Percentiles rank a stretch among this genome's conserved stretches.
phyloP scores from a whole-genome alignment of 139 green algal genomes.

The Chlamydomonas urium region DNA sequence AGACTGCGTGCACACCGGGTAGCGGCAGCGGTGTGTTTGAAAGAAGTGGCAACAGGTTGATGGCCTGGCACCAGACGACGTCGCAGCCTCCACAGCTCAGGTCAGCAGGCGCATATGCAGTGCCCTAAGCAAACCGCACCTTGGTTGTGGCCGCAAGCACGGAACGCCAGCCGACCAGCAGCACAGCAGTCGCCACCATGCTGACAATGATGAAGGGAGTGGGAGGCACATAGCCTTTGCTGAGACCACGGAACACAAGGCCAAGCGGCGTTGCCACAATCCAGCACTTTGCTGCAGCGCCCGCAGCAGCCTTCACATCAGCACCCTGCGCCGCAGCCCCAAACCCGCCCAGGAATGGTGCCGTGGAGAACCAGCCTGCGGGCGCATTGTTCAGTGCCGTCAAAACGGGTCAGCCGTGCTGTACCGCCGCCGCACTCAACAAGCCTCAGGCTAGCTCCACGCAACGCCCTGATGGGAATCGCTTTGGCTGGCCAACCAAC shows the following conservation, averaged over 20 bases:
- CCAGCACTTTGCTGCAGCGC: constrained; percentile 66
- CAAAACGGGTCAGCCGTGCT: too few species aligned
- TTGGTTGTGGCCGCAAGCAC: neutral
- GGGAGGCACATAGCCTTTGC: constrained; percentile 62
- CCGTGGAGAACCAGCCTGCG: constrained; percentile 47
- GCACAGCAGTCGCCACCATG: constrained; percentile 53
- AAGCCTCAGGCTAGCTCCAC: too few species aligned
- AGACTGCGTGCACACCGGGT: neutral
- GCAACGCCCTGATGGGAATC: too few species aligned
- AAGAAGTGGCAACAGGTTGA: neutral
- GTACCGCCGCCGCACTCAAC: too few species aligned
- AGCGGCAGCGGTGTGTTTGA: neutral
- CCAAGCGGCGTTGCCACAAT: constrained; percentile 56
- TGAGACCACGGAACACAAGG: constrained; percentile 50
- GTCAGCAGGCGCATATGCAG: too few species aligned
- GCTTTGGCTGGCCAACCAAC: too few species aligned
- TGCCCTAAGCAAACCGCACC: neutral
- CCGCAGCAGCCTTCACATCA: constrained; percentile 36
- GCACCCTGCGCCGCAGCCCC: constrained; percentile 43
- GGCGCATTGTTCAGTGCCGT: too few species aligned
- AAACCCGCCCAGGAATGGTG: constrained; percentile 50
- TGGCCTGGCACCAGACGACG: too few species aligned
- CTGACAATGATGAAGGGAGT: constrained; percentile 66
- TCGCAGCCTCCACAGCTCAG: too few species aligned
- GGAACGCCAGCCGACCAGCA: constrained; percentile 62